Conservation (phyloP, 495 filamentous ascomycete species). For the Tetracladium setigerum region DNA sequence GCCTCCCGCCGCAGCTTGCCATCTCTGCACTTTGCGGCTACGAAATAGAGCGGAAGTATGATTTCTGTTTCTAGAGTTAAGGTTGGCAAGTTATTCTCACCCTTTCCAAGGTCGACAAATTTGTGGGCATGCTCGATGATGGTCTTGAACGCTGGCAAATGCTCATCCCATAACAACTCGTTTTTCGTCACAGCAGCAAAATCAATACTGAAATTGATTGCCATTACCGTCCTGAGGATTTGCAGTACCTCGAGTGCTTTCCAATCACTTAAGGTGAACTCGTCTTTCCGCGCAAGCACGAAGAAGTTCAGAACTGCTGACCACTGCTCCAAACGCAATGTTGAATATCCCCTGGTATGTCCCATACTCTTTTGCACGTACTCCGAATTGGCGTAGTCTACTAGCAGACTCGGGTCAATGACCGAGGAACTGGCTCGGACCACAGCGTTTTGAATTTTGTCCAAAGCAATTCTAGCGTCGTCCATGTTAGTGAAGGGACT, state of each 20-base stretch:
- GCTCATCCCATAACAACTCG: slow-evolving; percentile 3
- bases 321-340: neutral
- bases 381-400: too few relatives aligned
- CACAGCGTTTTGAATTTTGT: too few relatives aligned
- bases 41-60: slow-evolving; percentile 5
- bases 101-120: neutral
- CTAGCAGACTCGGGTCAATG: too few relatives aligned
- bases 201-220: neutral
- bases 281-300: neutral
- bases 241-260: neutral
- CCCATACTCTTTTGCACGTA: neutral
- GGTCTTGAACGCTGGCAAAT: neutral
- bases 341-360: neutral
- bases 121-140: neutral
- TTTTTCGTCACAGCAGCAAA: neutral
- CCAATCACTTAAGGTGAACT: neutral
- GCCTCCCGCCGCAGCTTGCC: slow-evolving; percentile 1
- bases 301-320: neutral
- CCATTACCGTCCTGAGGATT: neutral
- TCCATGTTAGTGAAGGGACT: too few relatives aligned
- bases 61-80: slow-evolving; percentile 8
- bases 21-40: slow-evolving; percentile 9
- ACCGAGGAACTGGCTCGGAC: too few relatives aligned
- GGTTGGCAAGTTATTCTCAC: neutral
- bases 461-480: too few relatives aligned